These are phyloP conservation scores for Polygonum aviculare DNA, from an alignment of 148 eudicot species.

Conservation along the genomic window DNA sequence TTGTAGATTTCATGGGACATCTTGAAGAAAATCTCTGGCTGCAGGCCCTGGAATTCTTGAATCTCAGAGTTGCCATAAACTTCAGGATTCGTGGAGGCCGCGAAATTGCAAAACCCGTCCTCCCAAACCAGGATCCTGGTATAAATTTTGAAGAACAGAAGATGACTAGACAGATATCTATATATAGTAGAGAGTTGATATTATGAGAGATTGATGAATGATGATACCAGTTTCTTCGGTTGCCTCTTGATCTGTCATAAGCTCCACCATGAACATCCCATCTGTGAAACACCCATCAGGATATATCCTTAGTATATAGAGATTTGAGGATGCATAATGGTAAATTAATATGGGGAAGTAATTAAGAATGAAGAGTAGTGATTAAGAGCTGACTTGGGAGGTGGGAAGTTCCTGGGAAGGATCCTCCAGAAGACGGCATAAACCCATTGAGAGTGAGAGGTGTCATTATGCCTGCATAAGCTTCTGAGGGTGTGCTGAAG, in stretches of 20 bases:
- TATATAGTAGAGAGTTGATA: no score
- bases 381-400: constrained; percentile 54
- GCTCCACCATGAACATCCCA: constrained; percentile 97
- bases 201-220: no score
- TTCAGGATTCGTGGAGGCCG: constrained; percentile 61
- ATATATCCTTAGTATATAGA: no score
- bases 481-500: constrained; percentile 95
- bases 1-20: constrained; percentile 99
- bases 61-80: constrained; percentile 38
- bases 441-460: constrained; percentile 67
- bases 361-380: neutral
- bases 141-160: neutral
- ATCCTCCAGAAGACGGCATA: constrained; percentile 99
- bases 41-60: constrained; percentile 72
- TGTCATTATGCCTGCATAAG: constrained; percentile 61
- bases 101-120: constrained; percentile 97
- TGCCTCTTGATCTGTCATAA: constrained; percentile 97
- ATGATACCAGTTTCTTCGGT: constrained; percentile 86
- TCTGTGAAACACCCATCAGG: constrained; percentile 21
- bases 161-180: no score
- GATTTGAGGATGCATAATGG: neutral
- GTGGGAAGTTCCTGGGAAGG: constrained; percentile 94
- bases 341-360: neutral
- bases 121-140: constrained; percentile 98
- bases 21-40: constrained; percentile 97